Percentiles rank a stretch among this genome's conserved stretches.
Evolutionary conservation across 495 filamentous ascomycete genomes (phyloP).

Genomic region (Talaromyces liani): DNA sequence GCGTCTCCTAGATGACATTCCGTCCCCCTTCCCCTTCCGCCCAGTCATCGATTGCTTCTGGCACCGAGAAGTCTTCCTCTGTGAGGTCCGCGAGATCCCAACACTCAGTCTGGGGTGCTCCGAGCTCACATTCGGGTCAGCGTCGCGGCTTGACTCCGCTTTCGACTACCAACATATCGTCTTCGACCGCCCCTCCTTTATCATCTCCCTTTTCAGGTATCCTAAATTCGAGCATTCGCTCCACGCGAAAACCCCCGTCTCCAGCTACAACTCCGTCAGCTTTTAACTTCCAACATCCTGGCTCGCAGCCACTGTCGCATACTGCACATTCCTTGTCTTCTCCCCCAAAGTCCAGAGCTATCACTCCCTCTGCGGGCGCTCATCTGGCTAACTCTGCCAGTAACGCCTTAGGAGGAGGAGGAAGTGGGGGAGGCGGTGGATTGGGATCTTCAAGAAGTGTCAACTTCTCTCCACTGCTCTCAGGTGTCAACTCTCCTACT

Average conservation of each 20-base stretch:
- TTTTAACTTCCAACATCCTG: constrained; percentile 49
- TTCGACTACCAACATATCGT: constrained; percentile 46
- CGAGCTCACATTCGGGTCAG: constrained; percentile 48
- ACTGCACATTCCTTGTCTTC: constrained; percentile 48
- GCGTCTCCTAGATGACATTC: constrained; percentile 59
- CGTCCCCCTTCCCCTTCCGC: constrained; percentile 54
- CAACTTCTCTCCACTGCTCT: constrained; percentile 57
- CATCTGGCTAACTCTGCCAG: constrained; percentile 52
- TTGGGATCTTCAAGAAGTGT: constrained; percentile 47
- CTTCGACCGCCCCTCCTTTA: constrained; percentile 44
- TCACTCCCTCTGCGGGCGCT: constrained; percentile 53
- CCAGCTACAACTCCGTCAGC: constrained; percentile 42
- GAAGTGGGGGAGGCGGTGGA: constrained; percentile 53
- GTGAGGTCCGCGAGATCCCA: constrained; percentile 46
- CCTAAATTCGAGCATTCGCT: constrained; percentile 41
- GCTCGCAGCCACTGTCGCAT: constrained; percentile 48
- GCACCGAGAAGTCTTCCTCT: constrained; percentile 48
- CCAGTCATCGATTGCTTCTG: constrained; percentile 56
- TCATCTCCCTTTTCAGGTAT: constrained; percentile 50
- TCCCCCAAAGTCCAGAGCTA: constrained; percentile 46
- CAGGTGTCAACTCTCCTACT: constrained; percentile 53
- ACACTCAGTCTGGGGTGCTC: constrained; percentile 55
- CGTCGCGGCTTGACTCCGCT: constrained; percentile 58
- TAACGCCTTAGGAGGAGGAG: constrained; percentile 46
- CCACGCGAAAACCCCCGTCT: constrained; percentile 41